Evolutionary conservation across 208 protist genomes (phyloP), one percentile per base, ranked within the genome.

Genomic region (Trypanosoma grayi): DNA sequence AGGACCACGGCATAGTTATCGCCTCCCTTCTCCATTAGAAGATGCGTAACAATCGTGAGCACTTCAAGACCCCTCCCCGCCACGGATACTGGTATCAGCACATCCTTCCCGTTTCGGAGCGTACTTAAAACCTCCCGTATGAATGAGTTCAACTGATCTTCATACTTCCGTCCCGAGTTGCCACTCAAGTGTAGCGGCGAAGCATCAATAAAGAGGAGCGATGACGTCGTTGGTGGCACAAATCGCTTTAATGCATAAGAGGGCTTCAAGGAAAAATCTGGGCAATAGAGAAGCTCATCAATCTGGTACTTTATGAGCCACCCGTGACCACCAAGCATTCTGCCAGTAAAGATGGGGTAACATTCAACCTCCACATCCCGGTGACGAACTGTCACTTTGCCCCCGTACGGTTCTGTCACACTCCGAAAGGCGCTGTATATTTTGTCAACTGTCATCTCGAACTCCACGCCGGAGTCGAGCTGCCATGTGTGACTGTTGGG

Each of bases 261-360:
- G 16, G 83, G 75, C 47, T 85, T 84, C 27, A 86, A 48, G 4
- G 90, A 86, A 58, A 82, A 93, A 59, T 93, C 90, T 1, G 86
- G 85, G 70, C 90, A 93, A 75, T 95, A 95, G 50, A 95, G 83
- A 22, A 95, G 54, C 53, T 92, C 83, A 53, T 95, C 90, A 61
- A 92, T 92, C 62, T 95, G 86, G 62, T 92, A 92, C 58, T 81
- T 87, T 48, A 95, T 77, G 20, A 70, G 70, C 87, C 90, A 95
- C 47, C 69, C 75, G 62, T 88, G 79, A 34, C 80, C 77, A 13
- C 90, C 90, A 25, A 93, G 74, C 72, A 92, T 84, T 25, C 90
- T 77, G 16, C 81, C 81, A 0, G 79, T 64, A 52, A 91, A 92
- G 45, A 87, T 60, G 0, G 86, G 69, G 43, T 52, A 60, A 54